Evolutionary conservation across 345 rosid genomes (phyloP).

Genomic region (Raphanus raphanistrum): DNA sequence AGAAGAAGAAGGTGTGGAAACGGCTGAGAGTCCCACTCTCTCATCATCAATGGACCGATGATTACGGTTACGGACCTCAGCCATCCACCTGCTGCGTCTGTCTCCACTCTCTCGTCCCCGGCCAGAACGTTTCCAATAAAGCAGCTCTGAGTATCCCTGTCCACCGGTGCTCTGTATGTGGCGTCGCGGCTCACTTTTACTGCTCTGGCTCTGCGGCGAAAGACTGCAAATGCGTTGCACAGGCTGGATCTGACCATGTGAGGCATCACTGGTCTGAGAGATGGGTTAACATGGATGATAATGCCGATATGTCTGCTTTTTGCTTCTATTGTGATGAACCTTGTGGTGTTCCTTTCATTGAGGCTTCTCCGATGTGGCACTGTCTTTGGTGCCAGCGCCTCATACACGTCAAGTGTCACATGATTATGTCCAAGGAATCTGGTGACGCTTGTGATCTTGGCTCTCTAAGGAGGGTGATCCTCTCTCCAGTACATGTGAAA

Average conservation of each 20-base stretch:
- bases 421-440: conserved; percentile 59
- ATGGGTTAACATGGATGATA: conserved; percentile 65
- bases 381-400: conserved; percentile 76
- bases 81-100: conserved; percentile 69
- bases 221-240: conserved; percentile 68
- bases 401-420: conserved; percentile 65
- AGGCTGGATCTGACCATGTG: conserved; percentile 54
- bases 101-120: conserved; percentile 49
- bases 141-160: conserved; percentile 44
- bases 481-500: conserved; percentile 65
- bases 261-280: conserved; percentile 70
- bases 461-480: conserved; percentile 56
- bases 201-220: conserved; percentile 63
- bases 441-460: conserved; percentile 70
- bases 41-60: conserved; percentile 60
- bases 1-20: conserved; percentile 58
- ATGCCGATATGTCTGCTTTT: conserved; percentile 57
- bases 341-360: conserved; percentile 65
- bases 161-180: conserved; percentile 59
- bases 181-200: conserved; percentile 63
- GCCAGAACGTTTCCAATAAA: conserved; percentile 41
- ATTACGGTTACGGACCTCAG: conserved; percentile 45
- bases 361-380: conserved; percentile 70
- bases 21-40: conserved; percentile 59
- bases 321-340: conserved; percentile 71